A percentile compares a stretch with the other conserved stretches of the same genome.
These are phyloP conservation scores for Sodiomyces alkalinus DNA, from an alignment of 2,329 filamentous ascomycete species.

Conservation along the genomic window DNA sequence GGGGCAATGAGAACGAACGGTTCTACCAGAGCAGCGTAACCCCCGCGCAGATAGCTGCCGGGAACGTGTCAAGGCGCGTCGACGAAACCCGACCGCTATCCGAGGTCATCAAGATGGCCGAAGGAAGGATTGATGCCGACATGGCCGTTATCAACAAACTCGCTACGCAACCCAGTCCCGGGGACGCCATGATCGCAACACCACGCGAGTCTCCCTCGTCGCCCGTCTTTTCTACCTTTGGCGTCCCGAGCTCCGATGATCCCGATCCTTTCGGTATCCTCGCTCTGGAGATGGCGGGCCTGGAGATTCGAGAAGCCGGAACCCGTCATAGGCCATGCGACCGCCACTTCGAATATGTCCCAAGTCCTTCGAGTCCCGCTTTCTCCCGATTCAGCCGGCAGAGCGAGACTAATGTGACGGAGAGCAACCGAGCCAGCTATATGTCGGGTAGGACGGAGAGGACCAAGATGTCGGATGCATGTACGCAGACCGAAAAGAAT, in stretches of 20 bases:
- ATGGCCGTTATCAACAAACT: conserved; percentile 47
- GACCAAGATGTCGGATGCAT: conserved; percentile 55
- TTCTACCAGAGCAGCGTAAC: conserved; percentile 36
- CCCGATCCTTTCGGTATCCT: conserved; percentile 86
- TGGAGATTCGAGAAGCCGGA: conserved; percentile 85
- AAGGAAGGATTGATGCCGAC: conserved; percentile 68
- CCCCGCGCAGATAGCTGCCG: conserved; percentile 41
- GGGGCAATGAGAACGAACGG: conserved; percentile 43
- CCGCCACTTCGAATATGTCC: conserved; percentile 71
- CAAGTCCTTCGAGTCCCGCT: conserved; percentile 61
- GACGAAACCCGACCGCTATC: conserved; percentile 46
- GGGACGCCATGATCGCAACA: conserved; percentile 48
- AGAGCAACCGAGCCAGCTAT: conserved; percentile 58
- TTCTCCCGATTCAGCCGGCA: conserved; percentile 42
- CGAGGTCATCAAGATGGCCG: conserved; percentile 76
- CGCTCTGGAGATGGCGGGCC: conserved; percentile 76
- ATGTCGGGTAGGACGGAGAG: conserved; percentile 57
- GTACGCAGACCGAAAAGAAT: conserved; percentile 45
- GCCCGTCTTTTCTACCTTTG: conserved; percentile 47
- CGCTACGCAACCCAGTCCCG: conserved; percentile 54
- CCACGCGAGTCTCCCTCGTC: conserved; percentile 18
- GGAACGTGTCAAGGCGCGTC: conserved; percentile 36
- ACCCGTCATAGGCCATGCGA: conserved; percentile 57
- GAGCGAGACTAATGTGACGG: conserved; percentile 49
- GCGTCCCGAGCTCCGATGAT: conserved; percentile 63